Percentiles rank a stretch among this genome's conserved stretches.
phyloP scores from a whole-genome alignment of 2,329 filamentous ascomycete species.

The Lachnellula subtilissima region DNA sequence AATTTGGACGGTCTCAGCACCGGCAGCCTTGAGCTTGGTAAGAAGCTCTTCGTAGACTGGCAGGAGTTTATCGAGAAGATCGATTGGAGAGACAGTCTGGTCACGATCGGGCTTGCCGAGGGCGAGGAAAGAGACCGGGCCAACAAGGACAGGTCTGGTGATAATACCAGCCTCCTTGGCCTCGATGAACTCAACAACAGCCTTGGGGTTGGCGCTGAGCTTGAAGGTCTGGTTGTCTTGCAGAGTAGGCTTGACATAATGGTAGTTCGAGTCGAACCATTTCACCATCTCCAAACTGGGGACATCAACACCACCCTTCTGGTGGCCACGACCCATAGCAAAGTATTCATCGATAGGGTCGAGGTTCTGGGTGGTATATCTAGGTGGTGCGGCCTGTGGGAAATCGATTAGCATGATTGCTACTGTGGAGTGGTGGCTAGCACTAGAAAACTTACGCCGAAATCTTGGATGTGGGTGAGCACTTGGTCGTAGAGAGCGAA shows the following conservation, averaged over 20 bases:
- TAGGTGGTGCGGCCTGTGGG: slow-evolving; percentile 75
- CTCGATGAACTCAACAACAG: slow-evolving; percentile 89
- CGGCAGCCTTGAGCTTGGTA: slow-evolving; percentile 87
- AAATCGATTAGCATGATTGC: slow-evolving; percentile 1
- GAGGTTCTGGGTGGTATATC: slow-evolving; percentile 87
- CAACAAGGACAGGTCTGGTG: slow-evolving; percentile 91
- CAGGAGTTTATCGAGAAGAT: slow-evolving; percentile 86
- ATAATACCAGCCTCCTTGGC: slow-evolving; percentile 93
- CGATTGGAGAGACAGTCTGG: slow-evolving; percentile 88
- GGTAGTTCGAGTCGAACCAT: slow-evolving; percentile 99
- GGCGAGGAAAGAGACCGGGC: slow-evolving; percentile 94
- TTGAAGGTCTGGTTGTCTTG: slow-evolving; percentile 97
- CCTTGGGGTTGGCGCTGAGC: slow-evolving; percentile 83
- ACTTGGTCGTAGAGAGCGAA: slow-evolving; percentile 99
- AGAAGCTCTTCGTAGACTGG: slow-evolving; percentile 94
- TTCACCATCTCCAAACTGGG: slow-evolving; percentile 98
- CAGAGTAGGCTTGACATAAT: slow-evolving; percentile 99
- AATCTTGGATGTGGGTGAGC: slow-evolving; percentile 96
- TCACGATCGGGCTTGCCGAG: slow-evolving; percentile 98
- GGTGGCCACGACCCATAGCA: slow-evolving; percentile 98
- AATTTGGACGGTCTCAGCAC: slow-evolving; percentile 95
- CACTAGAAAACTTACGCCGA: slow-evolving; percentile 62
- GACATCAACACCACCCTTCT: slow-evolving; percentile 91
- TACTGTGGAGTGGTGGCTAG: slow-evolving; percentile 6
- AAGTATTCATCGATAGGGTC: slow-evolving; percentile 95